These are phyloP conservation scores for Pneumocystis jirovecii DNA, from an alignment of 1,139 yeast species.

Conservation along the genomic window DNA sequence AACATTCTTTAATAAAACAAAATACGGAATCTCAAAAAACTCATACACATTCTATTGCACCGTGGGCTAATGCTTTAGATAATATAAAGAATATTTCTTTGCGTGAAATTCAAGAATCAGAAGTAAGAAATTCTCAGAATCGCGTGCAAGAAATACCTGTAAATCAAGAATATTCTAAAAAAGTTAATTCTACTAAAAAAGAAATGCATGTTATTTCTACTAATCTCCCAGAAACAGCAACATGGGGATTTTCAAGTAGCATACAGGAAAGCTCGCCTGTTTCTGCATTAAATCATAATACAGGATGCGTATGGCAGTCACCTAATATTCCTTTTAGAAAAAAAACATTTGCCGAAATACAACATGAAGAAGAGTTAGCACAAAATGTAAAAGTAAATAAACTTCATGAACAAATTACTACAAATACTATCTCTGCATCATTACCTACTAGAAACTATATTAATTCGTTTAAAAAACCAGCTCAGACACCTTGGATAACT, in stretches of 20 bases:
- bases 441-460: not conserved
- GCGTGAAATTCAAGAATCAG: conserved; percentile 56
- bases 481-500: conserved; percentile 8
- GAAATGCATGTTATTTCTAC: not conserved
- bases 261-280: not conserved
- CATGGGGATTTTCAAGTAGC: not conserved
- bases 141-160: not conserved
- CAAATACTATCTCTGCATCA: conserved; percentile 2
- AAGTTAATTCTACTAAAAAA: not conserved
- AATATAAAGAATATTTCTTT: conserved; percentile 38
- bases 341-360: conserved; percentile 36
- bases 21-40: conserved; percentile 12
- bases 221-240: not conserved
- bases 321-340: conserved; percentile 21
- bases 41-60: conserved; percentile 28
- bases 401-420: conserved; percentile 20
- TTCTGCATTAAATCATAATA: not conserved
- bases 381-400: conserved; percentile 12
- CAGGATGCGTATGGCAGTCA: not conserved
- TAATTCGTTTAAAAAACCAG: conserved; percentile 1
- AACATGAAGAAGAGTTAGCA: conserved; percentile 31
- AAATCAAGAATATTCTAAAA: not conserved
- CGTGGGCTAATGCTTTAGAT: conserved; percentile 21
- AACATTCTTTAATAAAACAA: conserved; percentile 9
- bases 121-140: conserved; percentile 33